Conservation (phyloP, 768 basidiomycete genomes). For the Podaxis sp. region DNA sequence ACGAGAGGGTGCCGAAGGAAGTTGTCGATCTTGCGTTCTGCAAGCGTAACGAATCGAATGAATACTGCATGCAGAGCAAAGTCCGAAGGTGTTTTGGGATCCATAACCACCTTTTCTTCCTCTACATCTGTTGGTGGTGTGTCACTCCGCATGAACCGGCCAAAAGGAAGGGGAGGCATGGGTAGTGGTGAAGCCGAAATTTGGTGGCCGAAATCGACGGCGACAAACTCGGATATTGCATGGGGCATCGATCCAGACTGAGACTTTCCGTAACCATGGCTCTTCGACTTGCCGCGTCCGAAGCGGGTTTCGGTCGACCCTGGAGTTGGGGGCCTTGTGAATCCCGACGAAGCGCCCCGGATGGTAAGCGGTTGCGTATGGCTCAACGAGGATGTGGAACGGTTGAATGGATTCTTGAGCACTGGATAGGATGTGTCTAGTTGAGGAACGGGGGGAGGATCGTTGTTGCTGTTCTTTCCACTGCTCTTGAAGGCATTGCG, state of each 20-base stretch:
- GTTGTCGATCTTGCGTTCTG: conserved; percentile 76
- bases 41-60: conserved; percentile 78
- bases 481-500: conserved; percentile 83
- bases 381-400: conserved; percentile 74
- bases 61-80: conserved; percentile 89
- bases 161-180: conserved; percentile 74
- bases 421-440: conserved; percentile 72
- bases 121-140: conserved; percentile 56
- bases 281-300: conserved; percentile 45
- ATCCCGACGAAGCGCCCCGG: conserved; percentile 32
- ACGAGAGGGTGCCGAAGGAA: conserved; percentile 73
- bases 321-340: conserved; percentile 62
- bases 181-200: conserved; percentile 71
- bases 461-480: conserved; percentile 52
- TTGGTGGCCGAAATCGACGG: conserved; percentile 64
- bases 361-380: conserved; percentile 40
- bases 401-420: conserved; percentile 80
- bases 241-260: conserved; percentile 75
- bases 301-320: conserved; percentile 44
- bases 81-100: conserved; percentile 82
- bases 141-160: conserved; percentile 47
- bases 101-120: conserved; percentile 67
- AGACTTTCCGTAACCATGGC: conserved; percentile 66
- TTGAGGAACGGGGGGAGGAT: conserved; percentile 60
- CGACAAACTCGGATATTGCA: conserved; percentile 61